phyloP scores from a whole-genome alignment of 2,329 filamentous ascomycete genomes.

The Aspergillus flavus region DNA sequence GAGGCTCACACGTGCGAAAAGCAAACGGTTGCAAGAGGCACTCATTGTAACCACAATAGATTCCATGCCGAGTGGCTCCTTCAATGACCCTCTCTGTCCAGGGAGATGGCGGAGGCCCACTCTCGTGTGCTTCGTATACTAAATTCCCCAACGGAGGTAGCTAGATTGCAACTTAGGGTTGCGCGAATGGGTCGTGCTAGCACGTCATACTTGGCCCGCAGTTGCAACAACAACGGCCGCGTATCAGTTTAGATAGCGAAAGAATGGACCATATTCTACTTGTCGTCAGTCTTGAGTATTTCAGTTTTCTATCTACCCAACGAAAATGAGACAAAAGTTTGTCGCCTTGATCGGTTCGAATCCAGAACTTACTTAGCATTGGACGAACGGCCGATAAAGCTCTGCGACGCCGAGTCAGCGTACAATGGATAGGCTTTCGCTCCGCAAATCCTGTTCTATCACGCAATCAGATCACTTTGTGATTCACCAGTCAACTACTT shows the following conservation, averaged over 20 bases:
- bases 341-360: too few relatives aligned
- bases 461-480: constrained; percentile 14
- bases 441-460: constrained; percentile 10
- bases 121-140: neutral
- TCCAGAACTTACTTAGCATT: neutral
- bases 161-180: constrained; percentile 3
- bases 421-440: constrained; percentile 7
- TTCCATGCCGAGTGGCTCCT: neutral
- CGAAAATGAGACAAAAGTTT: neutral
- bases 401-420: constrained; percentile 5
- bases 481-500: neutral
- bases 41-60: neutral
- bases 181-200: constrained; percentile 20
- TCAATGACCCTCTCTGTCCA: neutral
- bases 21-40: neutral
- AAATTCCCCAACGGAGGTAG: neutral
- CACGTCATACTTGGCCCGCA: constrained; percentile 30
- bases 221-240: neutral
- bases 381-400: neutral
- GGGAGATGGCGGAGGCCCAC: neutral
- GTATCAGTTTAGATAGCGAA: neutral
- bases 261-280: neutral
- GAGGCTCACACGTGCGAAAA: neutral
- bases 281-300: neutral
- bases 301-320: neutral